Evolutionary conservation across 2,329 filamentous ascomycete species (phyloP), one percentile per base, ranked within the genome.

Genomic region (Phoma herbarum): DNA sequence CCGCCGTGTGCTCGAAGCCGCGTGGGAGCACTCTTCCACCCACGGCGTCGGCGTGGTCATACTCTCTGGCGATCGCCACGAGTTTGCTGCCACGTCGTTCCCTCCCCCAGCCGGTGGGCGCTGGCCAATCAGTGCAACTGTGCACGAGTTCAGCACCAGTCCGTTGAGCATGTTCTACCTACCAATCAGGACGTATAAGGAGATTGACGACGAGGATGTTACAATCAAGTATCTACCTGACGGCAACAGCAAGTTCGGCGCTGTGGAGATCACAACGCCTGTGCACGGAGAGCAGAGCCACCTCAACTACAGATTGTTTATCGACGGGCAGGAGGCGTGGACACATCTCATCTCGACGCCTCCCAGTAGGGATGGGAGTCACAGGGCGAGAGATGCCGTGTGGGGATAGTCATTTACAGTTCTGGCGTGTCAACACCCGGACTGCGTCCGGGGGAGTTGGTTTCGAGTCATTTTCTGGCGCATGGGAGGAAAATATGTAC

Each of bases 161-260:
- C 95, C 95, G 0, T 76, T 99, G 50, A 96, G 89, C 74, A 96
- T 98, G 84, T 99, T 99, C 74, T 97, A 95, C 67, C 85, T 95
- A 4, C 95, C 95, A 0, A 80, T 94, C 23, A 85, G 89, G 2
- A 94, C 92, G 0, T 99, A 98, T 77, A 83, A 83, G 65, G 92
- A 97, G 77, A 86, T 84, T 1, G 92, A 96, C 65, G 84, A 88
- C 1, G 88, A 93, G 67, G 95, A 98, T 77, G 86, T 97, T 11
- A 84, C 89, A 73, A 83, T 98, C 63, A 92, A 94, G 87, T 96
- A 95, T 68, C 85, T 94, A 44, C 91, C 94, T 2, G 86, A 89
- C 58, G 94, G 94, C 1, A 93, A 92, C 71, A 93, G 89, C 62
- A 98, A 98, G 75, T 94, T 97, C 76, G 92, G 92, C 1, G 86